Evolutionary conservation across 257 asterid species (phyloP).

Genomic region (Scutellaria barbata): DNA sequence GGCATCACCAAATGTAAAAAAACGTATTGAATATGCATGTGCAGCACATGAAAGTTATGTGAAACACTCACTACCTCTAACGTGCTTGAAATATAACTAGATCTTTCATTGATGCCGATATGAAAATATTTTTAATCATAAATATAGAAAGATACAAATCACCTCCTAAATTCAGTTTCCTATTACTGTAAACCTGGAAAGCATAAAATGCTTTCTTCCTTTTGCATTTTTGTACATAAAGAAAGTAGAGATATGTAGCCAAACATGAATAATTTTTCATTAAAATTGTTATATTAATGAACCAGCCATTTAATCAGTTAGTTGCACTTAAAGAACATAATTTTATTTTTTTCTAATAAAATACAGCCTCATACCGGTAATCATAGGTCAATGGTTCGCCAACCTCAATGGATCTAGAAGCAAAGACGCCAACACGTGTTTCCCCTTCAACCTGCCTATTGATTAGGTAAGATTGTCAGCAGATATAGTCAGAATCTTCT

Average conservation of each 20-base stretch:
- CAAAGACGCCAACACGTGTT: constrained; percentile 91
- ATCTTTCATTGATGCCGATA: neutral
- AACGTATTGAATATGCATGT: too few relatives aligned
- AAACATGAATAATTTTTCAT: neutral
- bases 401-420: constrained; percentile 65
- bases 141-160: neutral
- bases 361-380: constrained; percentile 61
- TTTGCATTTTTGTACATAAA: neutral
- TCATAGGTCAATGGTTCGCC: constrained; percentile 95
- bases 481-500: constrained; percentile 26
- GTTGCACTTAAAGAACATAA: too few relatives aligned
- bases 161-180: constrained; percentile 3
- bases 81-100: neutral
- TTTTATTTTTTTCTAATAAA: too few relatives aligned
- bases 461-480: constrained; percentile 30
- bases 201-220: neutral
- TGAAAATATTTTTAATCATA: neutral
- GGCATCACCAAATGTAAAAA: too few relatives aligned
- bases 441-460: constrained; percentile 92
- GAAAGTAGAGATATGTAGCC: constrained; percentile 4
- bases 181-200: neutral
- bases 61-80: neutral
- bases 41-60: neutral
- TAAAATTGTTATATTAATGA: neutral
- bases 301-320: neutral